A percentile compares a stretch with the other conserved stretches of the same genome.
Evolutionary conservation across 228 moss, liverwort and hornwort genomes (phyloP).

Genomic region (Sphagnum fallax): DNA sequence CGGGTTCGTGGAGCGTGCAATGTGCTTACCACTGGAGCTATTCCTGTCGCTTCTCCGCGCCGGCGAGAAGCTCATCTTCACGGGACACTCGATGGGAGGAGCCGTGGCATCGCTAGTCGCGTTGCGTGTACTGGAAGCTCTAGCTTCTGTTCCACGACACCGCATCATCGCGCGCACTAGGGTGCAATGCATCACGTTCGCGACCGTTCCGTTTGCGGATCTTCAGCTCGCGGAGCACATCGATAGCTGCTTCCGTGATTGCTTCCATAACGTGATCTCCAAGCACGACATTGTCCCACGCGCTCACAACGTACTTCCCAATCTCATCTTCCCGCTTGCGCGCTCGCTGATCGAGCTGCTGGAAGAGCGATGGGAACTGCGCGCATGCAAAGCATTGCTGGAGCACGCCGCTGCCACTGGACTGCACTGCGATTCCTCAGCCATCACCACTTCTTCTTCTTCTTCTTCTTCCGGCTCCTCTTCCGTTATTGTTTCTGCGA

Average conservation of each 20-base stretch:
- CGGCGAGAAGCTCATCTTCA: slow-evolving; percentile 34
- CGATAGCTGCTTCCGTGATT: slow-evolving; percentile 14
- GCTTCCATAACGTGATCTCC: slow-evolving; percentile 22
- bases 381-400: slow-evolving; percentile 9
- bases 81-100: slow-evolving; percentile 35
- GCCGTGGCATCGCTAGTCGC: slow-evolving; percentile 25
- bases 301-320: slow-evolving; percentile 16
- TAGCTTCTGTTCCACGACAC: slow-evolving; percentile 27
- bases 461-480: no score
- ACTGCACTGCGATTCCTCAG: no score
- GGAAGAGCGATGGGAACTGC: slow-evolving; percentile 19
- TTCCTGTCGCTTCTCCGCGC: slow-evolving; percentile 24
- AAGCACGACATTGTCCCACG: slow-evolving; percentile 32
- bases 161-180: slow-evolving; percentile 5
- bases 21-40: slow-evolving; percentile 22
- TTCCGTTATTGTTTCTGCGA: slow-evolving; percentile 5
- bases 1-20: slow-evolving; percentile 31
- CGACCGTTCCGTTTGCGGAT: slow-evolving; percentile 28
- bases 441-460: no score
- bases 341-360: slow-evolving; percentile 16
- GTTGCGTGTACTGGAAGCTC: slow-evolving; percentile 25
- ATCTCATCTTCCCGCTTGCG: slow-evolving; percentile 20
- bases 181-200: slow-evolving; percentile 34
- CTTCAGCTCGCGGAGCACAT: slow-evolving; percentile 27
- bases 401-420: slow-evolving; percentile 1